phyloP scores from a whole-genome alignment of 2,329 filamentous ascomycete genomes.

The Fonsecaea erecta region DNA sequence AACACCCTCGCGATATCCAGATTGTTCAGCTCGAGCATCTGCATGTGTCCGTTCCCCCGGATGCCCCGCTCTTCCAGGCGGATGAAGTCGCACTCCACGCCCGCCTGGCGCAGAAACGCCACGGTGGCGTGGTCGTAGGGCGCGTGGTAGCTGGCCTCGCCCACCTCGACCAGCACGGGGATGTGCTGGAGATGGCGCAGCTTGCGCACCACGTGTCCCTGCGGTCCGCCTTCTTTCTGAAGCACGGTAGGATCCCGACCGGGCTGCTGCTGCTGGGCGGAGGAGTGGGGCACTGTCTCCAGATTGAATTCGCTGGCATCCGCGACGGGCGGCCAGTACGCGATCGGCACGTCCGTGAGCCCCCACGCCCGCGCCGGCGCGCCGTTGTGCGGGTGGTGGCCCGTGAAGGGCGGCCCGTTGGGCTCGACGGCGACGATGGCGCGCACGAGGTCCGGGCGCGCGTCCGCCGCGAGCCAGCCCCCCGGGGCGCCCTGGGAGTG shows the following conservation, averaged over 20 bases:
- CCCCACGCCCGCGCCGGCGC: conserved; percentile 47
- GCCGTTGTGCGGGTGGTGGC: conserved; percentile 41
- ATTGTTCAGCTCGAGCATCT: conserved; percentile 4
- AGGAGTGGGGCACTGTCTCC: not conserved
- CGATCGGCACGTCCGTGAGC: conserved; percentile 41
- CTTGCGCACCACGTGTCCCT: conserved; percentile 44
- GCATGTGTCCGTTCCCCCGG: conserved; percentile 58
- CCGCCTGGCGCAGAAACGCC: conserved; percentile 58
- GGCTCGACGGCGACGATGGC: conserved; percentile 60
- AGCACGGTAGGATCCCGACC: not conserved
- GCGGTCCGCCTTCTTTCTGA: not conserved
- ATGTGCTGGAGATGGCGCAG: conserved; percentile 56
- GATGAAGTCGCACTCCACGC: conserved; percentile 52
- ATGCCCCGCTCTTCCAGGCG: conserved; percentile 49
- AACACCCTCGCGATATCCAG: not conserved
- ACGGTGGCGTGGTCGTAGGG: conserved; percentile 62
- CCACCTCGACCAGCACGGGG: conserved; percentile 57
- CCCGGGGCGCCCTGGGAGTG: conserved; percentile 57
- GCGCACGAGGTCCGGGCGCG: conserved; percentile 53
- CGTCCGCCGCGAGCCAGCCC: conserved; percentile 57
- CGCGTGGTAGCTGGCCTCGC: conserved; percentile 60
- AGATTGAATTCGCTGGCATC: not conserved
- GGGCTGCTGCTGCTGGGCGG: not conserved
- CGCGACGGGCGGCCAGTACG: not conserved
- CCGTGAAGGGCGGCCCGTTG: conserved; percentile 57